Percentiles rank a stretch among this genome's conserved stretches.
phyloP scores from a whole-genome alignment of 1,284 basidiomycete species.

The Volvariella surrecta region DNA sequence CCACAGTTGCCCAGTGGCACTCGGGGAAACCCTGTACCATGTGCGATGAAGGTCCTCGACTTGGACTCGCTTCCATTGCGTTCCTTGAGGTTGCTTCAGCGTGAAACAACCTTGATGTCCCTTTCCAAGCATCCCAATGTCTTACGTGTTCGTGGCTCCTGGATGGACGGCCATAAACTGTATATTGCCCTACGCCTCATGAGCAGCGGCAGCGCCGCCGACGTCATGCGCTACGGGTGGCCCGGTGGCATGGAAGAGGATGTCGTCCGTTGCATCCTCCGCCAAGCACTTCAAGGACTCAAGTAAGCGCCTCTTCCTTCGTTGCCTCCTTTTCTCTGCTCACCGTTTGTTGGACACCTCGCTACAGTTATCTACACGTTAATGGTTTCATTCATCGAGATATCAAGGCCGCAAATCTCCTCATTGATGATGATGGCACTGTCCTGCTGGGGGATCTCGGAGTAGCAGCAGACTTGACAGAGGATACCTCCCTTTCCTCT shows the following conservation, averaged over 20 bases:
- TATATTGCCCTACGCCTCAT: constrained; percentile 85
- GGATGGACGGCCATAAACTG: constrained; percentile 79
- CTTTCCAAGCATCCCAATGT: constrained; percentile 92
- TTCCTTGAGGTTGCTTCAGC: constrained; percentile 61
- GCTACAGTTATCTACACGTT: constrained; percentile 67
- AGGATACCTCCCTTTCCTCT: constrained; percentile 38
- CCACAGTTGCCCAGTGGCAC: constrained; percentile 23
- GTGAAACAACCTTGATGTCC: constrained; percentile 89
- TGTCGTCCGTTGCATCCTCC: constrained; percentile 75
- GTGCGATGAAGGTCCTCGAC: constrained; percentile 84
- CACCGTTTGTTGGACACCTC: not conserved
- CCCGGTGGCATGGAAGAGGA: constrained; percentile 84
- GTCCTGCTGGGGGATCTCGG: constrained; percentile 86
- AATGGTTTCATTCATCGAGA: constrained; percentile 90
- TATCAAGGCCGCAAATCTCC: constrained; percentile 83
- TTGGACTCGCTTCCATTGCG: constrained; percentile 68
- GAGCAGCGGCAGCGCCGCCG: constrained; percentile 81
- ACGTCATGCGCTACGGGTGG: constrained; percentile 81
- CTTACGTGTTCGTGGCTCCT: constrained; percentile 80
- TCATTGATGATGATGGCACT: constrained; percentile 83
- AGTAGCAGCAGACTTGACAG: constrained; percentile 73
- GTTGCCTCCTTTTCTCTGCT: constrained; percentile 2
- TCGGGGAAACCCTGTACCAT: constrained; percentile 37
- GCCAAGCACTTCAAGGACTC: constrained; percentile 76
- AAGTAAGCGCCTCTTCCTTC: constrained; percentile 47